These are phyloP conservation scores for Fraxinus ornus DNA, from an alignment of 305 asterid genomes.

Conservation along the genomic window DNA sequence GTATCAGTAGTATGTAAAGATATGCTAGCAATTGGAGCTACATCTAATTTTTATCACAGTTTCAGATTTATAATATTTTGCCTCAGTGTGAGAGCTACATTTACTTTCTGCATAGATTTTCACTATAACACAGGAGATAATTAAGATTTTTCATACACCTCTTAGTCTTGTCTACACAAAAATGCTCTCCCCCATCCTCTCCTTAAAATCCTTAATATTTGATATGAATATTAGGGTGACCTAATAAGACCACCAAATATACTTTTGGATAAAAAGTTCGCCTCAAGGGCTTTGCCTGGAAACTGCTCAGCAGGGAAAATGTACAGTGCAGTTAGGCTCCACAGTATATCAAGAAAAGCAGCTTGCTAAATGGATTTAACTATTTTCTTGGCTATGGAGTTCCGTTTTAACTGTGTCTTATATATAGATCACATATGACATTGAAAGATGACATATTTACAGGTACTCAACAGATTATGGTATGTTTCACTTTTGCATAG, in stretches of 20 bases:
- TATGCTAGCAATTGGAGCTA: background rate
- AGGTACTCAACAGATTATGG: conserved; percentile 87
- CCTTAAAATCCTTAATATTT: background rate
- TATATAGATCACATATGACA: background rate
- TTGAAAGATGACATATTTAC: conserved; percentile 1
- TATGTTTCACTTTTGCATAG: conserved; percentile 86
- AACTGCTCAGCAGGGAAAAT: background rate
- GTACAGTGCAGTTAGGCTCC: background rate
- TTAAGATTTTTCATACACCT: background rate
- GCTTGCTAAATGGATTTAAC: background rate
- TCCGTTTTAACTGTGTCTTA: background rate
- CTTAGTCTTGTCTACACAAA: background rate
- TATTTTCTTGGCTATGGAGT: background rate
- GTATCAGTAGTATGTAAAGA: background rate
- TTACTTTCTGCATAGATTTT: background rate
- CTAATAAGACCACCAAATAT: background rate
- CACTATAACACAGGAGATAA: background rate
- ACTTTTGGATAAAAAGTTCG: background rate
- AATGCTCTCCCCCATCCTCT: background rate
- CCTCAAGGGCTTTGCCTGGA: background rate
- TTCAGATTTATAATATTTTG: background rate
- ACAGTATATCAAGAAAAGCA: background rate
- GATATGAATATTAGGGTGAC: background rate
- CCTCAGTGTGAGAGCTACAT: background rate
- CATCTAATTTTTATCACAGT: background rate